Evolutionary conservation across 2,329 filamentous ascomycete species (phyloP).

Genomic region (Hymenoscyphus albidus): DNA sequence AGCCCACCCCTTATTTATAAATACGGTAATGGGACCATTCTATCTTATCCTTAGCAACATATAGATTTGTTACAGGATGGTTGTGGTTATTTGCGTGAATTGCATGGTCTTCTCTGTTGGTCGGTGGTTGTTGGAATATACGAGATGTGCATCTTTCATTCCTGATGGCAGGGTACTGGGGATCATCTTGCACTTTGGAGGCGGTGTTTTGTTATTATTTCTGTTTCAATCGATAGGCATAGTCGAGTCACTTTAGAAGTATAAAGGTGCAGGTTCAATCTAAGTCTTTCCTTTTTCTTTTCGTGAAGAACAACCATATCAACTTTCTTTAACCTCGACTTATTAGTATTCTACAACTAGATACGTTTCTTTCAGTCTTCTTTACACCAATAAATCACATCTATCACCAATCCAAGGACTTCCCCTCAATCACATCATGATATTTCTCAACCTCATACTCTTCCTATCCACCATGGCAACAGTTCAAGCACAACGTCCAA

Average conservation of each 20-base stretch:
- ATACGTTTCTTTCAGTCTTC: neutral
- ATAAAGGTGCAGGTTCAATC: neutral
- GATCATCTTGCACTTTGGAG: neutral
- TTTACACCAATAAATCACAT: neutral
- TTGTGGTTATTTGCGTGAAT: neutral
- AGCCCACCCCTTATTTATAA: neutral
- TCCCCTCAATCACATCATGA: neutral
- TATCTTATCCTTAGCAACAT: neutral
- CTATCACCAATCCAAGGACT: neutral
- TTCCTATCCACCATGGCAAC: neutral
- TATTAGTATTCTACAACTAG: neutral
- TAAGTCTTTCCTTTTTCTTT: neutral
- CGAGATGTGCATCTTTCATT: neutral
- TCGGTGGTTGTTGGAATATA: neutral
- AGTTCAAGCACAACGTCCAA: constrained; percentile 11
- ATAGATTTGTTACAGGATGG: neutral
- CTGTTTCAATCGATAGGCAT: neutral
- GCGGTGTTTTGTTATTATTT: neutral
- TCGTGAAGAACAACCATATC: neutral
- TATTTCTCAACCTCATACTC: neutral
- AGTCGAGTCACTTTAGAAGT: neutral
- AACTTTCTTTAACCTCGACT: neutral
- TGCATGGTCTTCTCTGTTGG: neutral
- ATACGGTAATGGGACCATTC: neutral
- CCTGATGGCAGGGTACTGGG: neutral